A percentile compares a stretch with the other conserved stretches of the same genome.
phyloP scores from a whole-genome alignment of 2,329 filamentous ascomycete genomes.

The Clarireedia hainanense region DNA sequence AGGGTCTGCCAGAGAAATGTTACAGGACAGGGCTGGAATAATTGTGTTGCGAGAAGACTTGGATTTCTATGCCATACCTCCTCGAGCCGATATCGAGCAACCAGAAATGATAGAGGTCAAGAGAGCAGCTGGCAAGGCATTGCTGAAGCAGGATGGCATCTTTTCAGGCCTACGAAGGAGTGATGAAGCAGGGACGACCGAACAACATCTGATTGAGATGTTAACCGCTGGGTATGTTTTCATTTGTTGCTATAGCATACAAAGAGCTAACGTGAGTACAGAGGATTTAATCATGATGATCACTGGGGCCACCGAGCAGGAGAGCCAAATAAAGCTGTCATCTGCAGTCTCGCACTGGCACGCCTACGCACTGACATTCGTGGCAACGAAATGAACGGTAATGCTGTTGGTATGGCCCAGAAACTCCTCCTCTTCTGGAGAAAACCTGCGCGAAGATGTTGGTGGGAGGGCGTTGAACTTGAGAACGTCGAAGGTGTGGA shows the following conservation, averaged over 20 bases:
- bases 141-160: constrained; percentile 86
- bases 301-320: constrained; percentile 94
- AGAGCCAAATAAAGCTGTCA: constrained; percentile 96
- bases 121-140: constrained; percentile 77
- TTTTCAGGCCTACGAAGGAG: constrained; percentile 93
- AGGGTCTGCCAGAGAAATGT: constrained; percentile 63
- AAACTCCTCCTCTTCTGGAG: constrained; percentile 97
- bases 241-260: background rate
- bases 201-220: constrained; percentile 99
- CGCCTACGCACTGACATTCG: constrained; percentile 88
- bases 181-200: constrained; percentile 91
- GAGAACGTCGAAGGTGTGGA: constrained; percentile 84
- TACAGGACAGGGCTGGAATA: constrained; percentile 86
- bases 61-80: constrained; percentile 95
- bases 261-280: constrained; percentile 32
- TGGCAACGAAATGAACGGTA: constrained; percentile 65
- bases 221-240: constrained; percentile 81
- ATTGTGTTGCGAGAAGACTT: constrained; percentile 94
- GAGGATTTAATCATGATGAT: constrained; percentile 94
- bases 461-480: constrained; percentile 97
- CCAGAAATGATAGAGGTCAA: constrained; percentile 94
- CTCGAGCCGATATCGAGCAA: constrained; percentile 73
- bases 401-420: constrained; percentile 93
- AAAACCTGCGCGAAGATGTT: constrained; percentile 91
- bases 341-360: constrained; percentile 91